Percentiles rank a stretch among this genome's conserved stretches.
These are phyloP conservation scores for Lobulomyces angularis DNA, from an alignment of 192 early-diverging fungal species.

Conservation along the genomic window DNA sequence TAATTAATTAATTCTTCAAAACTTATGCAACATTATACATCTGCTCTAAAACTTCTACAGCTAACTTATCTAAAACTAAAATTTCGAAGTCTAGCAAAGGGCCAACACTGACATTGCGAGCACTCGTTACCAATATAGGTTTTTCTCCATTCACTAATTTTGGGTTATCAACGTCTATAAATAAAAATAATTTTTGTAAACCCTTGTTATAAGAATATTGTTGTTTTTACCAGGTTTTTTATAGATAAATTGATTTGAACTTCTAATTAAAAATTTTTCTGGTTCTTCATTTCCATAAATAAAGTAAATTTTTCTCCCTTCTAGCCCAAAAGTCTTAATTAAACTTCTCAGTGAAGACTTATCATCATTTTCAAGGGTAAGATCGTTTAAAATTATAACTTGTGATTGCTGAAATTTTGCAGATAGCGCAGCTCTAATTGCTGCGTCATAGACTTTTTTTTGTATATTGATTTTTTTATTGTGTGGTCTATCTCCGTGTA, in stretches of 20 bases:
- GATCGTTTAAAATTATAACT: slow-evolving; percentile 63
- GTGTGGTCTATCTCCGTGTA: slow-evolving; percentile 82
- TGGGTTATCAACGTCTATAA: too few species aligned
- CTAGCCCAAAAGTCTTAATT: slow-evolving; percentile 16
- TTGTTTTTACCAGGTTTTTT: not conserved
- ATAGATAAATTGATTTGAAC: slow-evolving; percentile 16
- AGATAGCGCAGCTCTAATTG: slow-evolving; percentile 69
- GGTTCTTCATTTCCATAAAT: slow-evolving; percentile 24
- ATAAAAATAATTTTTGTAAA: too few species aligned
- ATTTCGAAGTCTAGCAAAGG: slow-evolving; percentile 32
- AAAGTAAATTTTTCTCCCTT: slow-evolving; percentile 23
- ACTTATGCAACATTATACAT: too few species aligned
- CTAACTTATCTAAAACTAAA: slow-evolving; percentile 36
- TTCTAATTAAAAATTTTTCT: slow-evolving; percentile 10
- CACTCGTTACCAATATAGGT: slow-evolving; percentile 20
- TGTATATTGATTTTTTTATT: slow-evolving; percentile 70
- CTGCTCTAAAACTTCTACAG: slow-evolving; percentile 36
- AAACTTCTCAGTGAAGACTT: slow-evolving; percentile 12
- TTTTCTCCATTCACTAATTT: slow-evolving; percentile 16
- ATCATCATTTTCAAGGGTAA: slow-evolving; percentile 3
- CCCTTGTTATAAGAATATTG: not conserved
- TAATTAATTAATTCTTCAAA: too few species aligned
- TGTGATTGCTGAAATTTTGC: slow-evolving; percentile 85
- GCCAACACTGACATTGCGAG: slow-evolving; percentile 16
- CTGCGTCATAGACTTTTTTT: slow-evolving; percentile 74